A percentile compares a stretch with the other conserved stretches of the same genome.
Evolutionary conservation across 1,284 basidiomycete genomes (phyloP).

Genomic region (Calocybe gambosa): DNA sequence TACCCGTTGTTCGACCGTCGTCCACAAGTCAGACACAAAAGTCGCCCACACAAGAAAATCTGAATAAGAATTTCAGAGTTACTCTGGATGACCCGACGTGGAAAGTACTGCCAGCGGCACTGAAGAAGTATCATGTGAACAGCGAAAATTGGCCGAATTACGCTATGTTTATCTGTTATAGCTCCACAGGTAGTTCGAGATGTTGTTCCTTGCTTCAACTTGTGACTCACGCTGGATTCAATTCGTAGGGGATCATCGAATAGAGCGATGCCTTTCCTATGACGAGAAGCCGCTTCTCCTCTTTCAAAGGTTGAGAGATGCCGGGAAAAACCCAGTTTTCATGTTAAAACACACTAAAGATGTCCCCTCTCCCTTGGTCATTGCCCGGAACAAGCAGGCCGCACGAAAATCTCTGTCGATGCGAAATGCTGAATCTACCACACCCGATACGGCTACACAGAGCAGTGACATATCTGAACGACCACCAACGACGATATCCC

Average conservation of each 20-base stretch:
- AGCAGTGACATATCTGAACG: neutral
- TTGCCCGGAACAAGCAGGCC: constrained; percentile 92
- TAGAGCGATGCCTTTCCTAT: constrained; percentile 93
- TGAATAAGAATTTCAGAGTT: constrained; percentile 79
- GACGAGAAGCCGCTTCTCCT: constrained; percentile 97
- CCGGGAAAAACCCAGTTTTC: constrained; percentile 95
- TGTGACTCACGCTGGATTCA: neutral
- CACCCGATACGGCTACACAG: constrained; percentile 31
- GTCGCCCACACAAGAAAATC: constrained; percentile 57
- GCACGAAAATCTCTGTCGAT: constrained; percentile 63
- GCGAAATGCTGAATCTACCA: constrained; percentile 32
- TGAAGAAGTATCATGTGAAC: constrained; percentile 98
- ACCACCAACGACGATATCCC: neutral
- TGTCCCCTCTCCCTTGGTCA: constrained; percentile 92
- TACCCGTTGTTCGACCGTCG: constrained; percentile 26
- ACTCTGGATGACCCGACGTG: constrained; percentile 96
- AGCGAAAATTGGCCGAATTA: constrained; percentile 99
- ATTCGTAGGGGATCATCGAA: constrained; percentile 51
- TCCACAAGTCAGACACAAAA: constrained; percentile 24
- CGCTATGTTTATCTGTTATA: constrained; percentile 98
- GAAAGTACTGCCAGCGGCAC: constrained; percentile 96
- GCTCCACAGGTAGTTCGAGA: constrained; percentile 63
- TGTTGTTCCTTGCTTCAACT: neutral
- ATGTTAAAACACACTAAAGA: constrained; percentile 99
- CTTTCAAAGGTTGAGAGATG: constrained; percentile 96